Percentiles rank a stretch among this genome's conserved stretches.
These are phyloP conservation scores for Fusarium sp. DNA, from an alignment of 2,329 filamentous ascomycete genomes.

Conservation along the genomic window DNA sequence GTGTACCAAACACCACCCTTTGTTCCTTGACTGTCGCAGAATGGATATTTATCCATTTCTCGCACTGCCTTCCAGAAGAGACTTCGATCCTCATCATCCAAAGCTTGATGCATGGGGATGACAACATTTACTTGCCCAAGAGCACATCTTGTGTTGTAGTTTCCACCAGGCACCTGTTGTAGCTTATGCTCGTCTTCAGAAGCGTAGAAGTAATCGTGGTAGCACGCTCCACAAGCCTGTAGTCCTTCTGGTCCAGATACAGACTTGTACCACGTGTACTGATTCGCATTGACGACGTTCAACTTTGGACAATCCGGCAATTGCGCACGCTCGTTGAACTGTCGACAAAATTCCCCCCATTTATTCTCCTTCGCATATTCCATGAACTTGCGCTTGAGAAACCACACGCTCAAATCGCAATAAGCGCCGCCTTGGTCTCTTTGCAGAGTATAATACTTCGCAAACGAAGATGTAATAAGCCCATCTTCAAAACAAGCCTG, in stretches of 20 bases:
- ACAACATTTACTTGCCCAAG: slow-evolving; percentile 48
- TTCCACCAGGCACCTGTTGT: slow-evolving; percentile 38
- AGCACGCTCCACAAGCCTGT: slow-evolving; percentile 53
- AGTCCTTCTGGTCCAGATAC: slow-evolving; percentile 39
- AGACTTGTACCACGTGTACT: slow-evolving; percentile 50
- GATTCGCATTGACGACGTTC: slow-evolving; percentile 32
- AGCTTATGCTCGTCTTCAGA: slow-evolving; percentile 45
- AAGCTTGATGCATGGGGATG: slow-evolving; percentile 47
- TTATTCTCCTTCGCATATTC: slow-evolving; percentile 40
- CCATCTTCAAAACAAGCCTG: slow-evolving; percentile 53
- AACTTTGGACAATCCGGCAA: slow-evolving; percentile 46
- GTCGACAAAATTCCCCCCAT: slow-evolving; percentile 50
- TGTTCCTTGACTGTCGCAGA: slow-evolving; percentile 49
- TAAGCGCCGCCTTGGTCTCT: slow-evolving; percentile 1
- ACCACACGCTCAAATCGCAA: slow-evolving; percentile 51
- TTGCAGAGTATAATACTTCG: slow-evolving; percentile 44
- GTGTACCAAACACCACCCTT: slow-evolving; percentile 50
- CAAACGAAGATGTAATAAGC: slow-evolving; percentile 47
- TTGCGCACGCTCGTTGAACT: slow-evolving; percentile 45
- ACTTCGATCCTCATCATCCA: slow-evolving; percentile 46
- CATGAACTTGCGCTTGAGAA: slow-evolving; percentile 47
- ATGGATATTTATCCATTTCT: slow-evolving; percentile 44
- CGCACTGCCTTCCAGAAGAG: slow-evolving; percentile 51
- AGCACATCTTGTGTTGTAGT: slow-evolving; percentile 41
- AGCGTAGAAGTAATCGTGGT: slow-evolving; percentile 50